A percentile compares a stretch with the other conserved stretches of the same genome.
These are phyloP conservation scores for Leishmania mexicana DNA, from an alignment of 208 protist species.

Conservation along the genomic window DNA sequence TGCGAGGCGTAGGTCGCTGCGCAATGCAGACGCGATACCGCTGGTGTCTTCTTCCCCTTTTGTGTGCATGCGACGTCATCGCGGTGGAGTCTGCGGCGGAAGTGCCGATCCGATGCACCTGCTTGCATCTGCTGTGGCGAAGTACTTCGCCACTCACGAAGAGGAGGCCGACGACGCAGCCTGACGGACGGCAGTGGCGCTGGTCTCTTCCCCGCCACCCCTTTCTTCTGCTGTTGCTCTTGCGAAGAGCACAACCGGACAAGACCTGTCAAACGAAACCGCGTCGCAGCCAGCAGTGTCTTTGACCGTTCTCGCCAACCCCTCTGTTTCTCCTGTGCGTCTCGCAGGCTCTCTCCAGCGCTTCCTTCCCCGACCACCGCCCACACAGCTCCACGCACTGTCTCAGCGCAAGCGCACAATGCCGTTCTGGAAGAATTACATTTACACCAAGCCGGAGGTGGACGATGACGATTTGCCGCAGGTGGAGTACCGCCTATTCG, in stretches of 20 bases:
- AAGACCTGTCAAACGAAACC: neutral
- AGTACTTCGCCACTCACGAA: neutral
- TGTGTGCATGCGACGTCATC: neutral
- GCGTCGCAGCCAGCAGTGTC: neutral
- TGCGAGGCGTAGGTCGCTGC: too few species aligned
- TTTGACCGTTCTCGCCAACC: neutral
- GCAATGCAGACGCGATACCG: too few species aligned
- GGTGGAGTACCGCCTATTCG: conserved; percentile 82
- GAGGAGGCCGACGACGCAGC: neutral
- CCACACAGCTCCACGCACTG: neutral
- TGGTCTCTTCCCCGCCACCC: neutral
- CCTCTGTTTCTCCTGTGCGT: neutral
- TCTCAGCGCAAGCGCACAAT: conserved; percentile 26
- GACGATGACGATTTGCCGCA: conserved; percentile 87
- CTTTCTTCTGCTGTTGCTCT: neutral
- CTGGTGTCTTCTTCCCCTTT: too few species aligned
- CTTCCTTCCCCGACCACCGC: neutral
- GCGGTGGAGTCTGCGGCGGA: neutral
- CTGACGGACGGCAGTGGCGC: neutral
- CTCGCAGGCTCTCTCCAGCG: neutral
- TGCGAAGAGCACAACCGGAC: neutral
- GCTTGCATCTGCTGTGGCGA: neutral
- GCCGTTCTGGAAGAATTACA: conserved; percentile 78
- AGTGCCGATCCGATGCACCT: neutral
- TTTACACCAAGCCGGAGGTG: conserved; percentile 71